phyloP scores from a whole-genome alignment of 179 eudicot genomes.

The Silene coronaria region DNA sequence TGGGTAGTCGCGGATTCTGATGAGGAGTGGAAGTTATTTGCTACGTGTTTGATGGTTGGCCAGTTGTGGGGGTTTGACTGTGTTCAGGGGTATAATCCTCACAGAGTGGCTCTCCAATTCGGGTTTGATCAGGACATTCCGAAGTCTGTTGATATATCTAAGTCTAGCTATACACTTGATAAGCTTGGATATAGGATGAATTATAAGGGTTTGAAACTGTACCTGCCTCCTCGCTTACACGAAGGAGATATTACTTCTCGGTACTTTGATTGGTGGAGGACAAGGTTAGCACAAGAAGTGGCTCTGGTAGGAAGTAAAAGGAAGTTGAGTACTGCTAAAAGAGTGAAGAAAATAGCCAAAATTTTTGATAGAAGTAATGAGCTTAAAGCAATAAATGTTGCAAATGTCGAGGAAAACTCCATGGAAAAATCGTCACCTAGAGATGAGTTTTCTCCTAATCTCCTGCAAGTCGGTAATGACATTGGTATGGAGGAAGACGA shows the following conservation, averaged over 20 bases:
- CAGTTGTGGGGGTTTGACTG: constrained; percentile 8
- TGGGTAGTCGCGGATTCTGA: neutral
- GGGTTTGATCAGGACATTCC: constrained; percentile 42
- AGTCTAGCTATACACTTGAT: neutral
- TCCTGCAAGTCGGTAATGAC: neutral
- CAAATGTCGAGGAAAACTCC: neutral
- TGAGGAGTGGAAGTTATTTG: neutral
- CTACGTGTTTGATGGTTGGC: neutral
- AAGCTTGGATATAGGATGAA: constrained; percentile 10
- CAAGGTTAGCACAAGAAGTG: neutral
- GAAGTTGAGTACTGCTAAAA: neutral
- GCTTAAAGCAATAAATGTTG: neutral
- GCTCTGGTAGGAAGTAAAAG: neutral
- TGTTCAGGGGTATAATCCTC: constrained; percentile 32
- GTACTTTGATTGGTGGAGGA: constrained; percentile 35
- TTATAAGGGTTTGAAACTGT: constrained; percentile 19
- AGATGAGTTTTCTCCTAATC: neutral
- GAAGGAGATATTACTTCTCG: constrained; percentile 25
- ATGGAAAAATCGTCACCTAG: neutral
- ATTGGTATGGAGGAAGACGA: too few species aligned
- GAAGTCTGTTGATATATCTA: neutral
- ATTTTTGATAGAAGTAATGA: neutral
- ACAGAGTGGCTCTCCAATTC: constrained; percentile 38
- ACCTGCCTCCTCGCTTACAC: constrained; percentile 24
- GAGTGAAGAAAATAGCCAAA: neutral